A percentile compares a stretch with the other conserved stretches of the same genome.
These are phyloP conservation scores for Cordia subcordata DNA, from an alignment of 257 asterid genomes.

Conservation along the genomic window DNA sequence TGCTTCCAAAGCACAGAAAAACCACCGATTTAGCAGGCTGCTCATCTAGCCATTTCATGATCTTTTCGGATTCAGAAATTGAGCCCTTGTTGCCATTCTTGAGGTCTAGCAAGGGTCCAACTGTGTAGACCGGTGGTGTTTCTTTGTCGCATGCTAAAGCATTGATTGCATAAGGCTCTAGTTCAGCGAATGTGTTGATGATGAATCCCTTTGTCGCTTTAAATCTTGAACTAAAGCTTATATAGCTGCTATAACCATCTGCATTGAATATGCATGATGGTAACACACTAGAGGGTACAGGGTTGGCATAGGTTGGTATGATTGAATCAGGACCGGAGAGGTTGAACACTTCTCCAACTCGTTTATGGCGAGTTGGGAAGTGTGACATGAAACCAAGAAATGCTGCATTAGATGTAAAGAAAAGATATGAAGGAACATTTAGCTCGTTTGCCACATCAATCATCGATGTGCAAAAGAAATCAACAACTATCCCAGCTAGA, in stretches of 20 bases:
- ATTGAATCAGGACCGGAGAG: conserved; percentile 3
- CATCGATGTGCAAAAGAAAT: conserved; percentile 17
- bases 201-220: conserved; percentile 12
- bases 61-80: conserved; percentile 9
- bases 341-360: conserved; percentile 1
- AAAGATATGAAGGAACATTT: conserved; percentile 16
- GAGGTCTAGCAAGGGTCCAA: conserved; percentile 17
- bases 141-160: conserved; percentile 3
- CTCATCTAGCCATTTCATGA: conserved; percentile 16
- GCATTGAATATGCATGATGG: conserved; percentile 8
- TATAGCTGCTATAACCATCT: conserved; percentile 11
- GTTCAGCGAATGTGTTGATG: conserved; percentile 16
- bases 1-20: conserved; percentile 16
- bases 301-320: conserved; percentile 12
- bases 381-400: conserved; percentile 16
- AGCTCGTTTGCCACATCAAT: conserved; percentile 17
- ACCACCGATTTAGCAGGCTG: conserved; percentile 13
- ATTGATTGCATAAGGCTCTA: conserved; percentile 10
- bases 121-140: conserved; percentile 14
- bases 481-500: conserved; percentile 12
- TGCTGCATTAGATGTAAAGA: conserved; percentile 17
- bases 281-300: conserved; percentile 4
- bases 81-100: conserved; percentile 9
- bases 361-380: conserved; percentile 10
- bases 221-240: conserved; percentile 3